Conservation (phyloP, 73 alveolate species). For the Symbiodinium natans region DNA sequence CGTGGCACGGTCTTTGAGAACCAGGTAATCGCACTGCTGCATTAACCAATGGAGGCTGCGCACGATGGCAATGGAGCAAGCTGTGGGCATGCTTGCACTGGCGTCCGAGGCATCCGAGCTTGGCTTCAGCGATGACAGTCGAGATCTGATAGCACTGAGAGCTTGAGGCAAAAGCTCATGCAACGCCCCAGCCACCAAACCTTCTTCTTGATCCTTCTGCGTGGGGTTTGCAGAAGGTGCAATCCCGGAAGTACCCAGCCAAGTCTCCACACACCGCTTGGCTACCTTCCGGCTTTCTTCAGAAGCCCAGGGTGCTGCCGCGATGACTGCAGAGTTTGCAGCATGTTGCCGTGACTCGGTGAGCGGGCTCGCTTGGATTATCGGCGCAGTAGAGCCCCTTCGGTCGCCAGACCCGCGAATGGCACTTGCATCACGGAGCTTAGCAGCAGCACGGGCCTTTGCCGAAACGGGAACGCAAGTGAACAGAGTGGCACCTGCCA, state of each 20-base stretch:
- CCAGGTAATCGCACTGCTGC: constrained; percentile 27
- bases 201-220: background rate
- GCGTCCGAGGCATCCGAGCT: background rate
- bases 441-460: background rate
- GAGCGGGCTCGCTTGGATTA: background rate
- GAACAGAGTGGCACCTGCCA: background rate
- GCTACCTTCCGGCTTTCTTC: background rate
- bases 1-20: background rate
- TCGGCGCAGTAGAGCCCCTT: background rate
- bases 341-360: background rate
- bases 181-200: background rate
- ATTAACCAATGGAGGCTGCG: constrained; percentile 33
- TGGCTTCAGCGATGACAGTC: background rate
- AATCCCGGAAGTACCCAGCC: background rate
- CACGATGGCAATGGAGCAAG: background rate
- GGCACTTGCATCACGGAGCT: background rate
- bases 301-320: background rate
- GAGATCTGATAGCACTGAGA: background rate
- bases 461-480: background rate
- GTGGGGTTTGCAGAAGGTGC: background rate
- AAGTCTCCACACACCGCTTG: background rate
- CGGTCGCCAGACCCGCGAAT: constrained; percentile 9
- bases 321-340: background rate
- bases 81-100: background rate
- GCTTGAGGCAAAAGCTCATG: constrained; percentile 20